These are phyloP conservation scores for Diutina neorugosa DNA, from an alignment of 1,139 yeast species.

Conservation along the genomic window DNA sequence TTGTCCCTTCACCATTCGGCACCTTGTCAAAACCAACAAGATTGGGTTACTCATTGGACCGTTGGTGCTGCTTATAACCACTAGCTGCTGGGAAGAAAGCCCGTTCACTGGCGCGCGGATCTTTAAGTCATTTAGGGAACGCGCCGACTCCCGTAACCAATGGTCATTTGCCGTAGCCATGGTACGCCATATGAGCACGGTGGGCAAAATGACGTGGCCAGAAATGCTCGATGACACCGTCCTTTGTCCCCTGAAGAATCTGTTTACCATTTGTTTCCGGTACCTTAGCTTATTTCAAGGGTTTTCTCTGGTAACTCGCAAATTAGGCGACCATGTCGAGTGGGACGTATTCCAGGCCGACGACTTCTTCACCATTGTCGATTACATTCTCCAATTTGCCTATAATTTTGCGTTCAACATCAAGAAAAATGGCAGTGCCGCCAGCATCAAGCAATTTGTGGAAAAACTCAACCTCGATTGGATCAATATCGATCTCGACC, in stretches of 20 bases:
- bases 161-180: constrained; percentile 24
- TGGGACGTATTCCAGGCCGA: constrained; percentile 30
- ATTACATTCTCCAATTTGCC: constrained; percentile 15
- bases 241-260: constrained; percentile 16
- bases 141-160: constrained; percentile 14
- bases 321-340: constrained; percentile 59
- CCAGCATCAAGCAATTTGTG: constrained; percentile 11
- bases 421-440: constrained; percentile 15
- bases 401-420: constrained; percentile 15
- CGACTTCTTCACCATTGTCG: constrained; percentile 30
- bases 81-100: constrained; percentile 16
- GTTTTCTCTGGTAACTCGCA: constrained; percentile 41
- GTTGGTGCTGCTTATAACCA: constrained; percentile 30
- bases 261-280: constrained; percentile 25
- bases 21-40: constrained; percentile 23
- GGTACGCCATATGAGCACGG: constrained; percentile 31
- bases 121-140: constrained; percentile 10
- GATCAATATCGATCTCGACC: constrained; percentile 13
- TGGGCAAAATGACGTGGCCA: constrained; percentile 19
- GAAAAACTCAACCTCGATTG: background rate
- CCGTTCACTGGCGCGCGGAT: constrained; percentile 19
- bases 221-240: constrained; percentile 11
- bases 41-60: constrained; percentile 37
- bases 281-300: constrained; percentile 45
- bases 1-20: constrained; percentile 44